Evolutionary conservation across 2,329 filamentous ascomycete genomes (phyloP), one percentile per base, ranked within the genome.

Genomic region (Fusarium nelsonii): DNA sequence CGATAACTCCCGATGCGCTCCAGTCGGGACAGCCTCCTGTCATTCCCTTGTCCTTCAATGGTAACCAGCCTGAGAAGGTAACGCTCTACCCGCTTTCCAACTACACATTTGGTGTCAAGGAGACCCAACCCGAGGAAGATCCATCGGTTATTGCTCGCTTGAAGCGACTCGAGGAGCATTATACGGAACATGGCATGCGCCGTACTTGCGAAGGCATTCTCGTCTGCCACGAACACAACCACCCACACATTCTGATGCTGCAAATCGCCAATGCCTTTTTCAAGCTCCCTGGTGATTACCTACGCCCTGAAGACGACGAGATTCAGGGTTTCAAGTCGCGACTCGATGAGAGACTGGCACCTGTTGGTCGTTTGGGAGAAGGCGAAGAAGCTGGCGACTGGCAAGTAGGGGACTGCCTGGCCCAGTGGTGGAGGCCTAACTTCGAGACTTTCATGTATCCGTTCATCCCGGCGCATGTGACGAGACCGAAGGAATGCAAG

Each of bases 401-500:
- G 96, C 88, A 97, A 79, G 90, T 99, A 73, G 93, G 92, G 73
- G 96, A 98, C 79, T 97, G 94, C 49, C 86, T 99, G 58, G 95
- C 96, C 55, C 94, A 97, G 82, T 99, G 96, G 96, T 99, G 95
- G 94, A 87, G 96, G 60, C 96, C 96, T 55, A 99, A 98, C 84
- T 97, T 98, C 78, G 96, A 99, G 85, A 98, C 96, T 3, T 98
- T 98, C 85, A 97, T 99, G 94, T 99, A 99, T 79, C 96, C 96
- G 1, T 99, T 97, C 81, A 91, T 98, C 59, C 96, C 96, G 9
- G 93, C 94, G 18, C 96, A 99, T 82, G 93, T 97, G 67, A 97
- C 95, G 18, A 87, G 96, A 53, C 96, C 96, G 9, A 99, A 99
- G 84, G 96, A 99, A 84, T 97, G 95, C 84, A 99, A 99, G 85